phyloP scores from a whole-genome alignment of 2,329 filamentous ascomycete species.

The Fragosphaeria purpurea region DNA sequence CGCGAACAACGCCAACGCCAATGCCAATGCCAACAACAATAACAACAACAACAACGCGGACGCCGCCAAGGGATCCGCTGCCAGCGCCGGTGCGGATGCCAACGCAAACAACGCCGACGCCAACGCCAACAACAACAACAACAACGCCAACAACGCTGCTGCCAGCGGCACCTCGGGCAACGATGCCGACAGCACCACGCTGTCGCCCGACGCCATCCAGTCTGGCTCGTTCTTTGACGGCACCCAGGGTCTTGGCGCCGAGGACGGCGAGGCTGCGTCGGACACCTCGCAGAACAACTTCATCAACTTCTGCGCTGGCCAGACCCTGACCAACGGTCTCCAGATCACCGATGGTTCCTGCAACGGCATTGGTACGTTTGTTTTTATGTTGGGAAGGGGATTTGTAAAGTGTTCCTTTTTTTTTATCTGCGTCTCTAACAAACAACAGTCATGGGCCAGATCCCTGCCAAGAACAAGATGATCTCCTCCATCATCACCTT shows the following conservation, averaged over 20 bases:
- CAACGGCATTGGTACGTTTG: constrained; percentile 46
- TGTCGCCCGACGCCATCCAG: constrained; percentile 21
- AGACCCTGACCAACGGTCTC: constrained; percentile 49
- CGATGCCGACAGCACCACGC: constrained; percentile 16
- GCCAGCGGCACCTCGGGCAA: constrained; percentile 36
- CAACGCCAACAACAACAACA: constrained; percentile 5
- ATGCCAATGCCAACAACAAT: constrained; percentile 1
- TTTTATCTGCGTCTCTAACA: constrained; percentile 13
- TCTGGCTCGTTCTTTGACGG: constrained; percentile 25
- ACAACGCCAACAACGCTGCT: constrained; percentile 19
- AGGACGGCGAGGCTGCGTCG: constrained; percentile 20
- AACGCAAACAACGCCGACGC: background rate
- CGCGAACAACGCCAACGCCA: constrained; percentile 1
- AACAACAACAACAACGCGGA: background rate
- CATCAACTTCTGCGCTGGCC: constrained; percentile 50
- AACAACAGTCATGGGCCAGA: constrained; percentile 46
- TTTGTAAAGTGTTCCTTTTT: constrained; percentile 4
- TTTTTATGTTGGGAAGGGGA: background rate
- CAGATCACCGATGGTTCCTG: constrained; percentile 50
- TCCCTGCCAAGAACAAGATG: constrained; percentile 45
- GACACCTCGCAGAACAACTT: constrained; percentile 39
- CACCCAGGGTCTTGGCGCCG: constrained; percentile 20
- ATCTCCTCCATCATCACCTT: constrained; percentile 42
- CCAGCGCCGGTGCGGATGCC: background rate
- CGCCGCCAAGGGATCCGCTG: background rate